Base-by-base conservation (phyloP, 2,329 filamentous ascomycete genomes). In the Juglanconis sp. region DNA sequence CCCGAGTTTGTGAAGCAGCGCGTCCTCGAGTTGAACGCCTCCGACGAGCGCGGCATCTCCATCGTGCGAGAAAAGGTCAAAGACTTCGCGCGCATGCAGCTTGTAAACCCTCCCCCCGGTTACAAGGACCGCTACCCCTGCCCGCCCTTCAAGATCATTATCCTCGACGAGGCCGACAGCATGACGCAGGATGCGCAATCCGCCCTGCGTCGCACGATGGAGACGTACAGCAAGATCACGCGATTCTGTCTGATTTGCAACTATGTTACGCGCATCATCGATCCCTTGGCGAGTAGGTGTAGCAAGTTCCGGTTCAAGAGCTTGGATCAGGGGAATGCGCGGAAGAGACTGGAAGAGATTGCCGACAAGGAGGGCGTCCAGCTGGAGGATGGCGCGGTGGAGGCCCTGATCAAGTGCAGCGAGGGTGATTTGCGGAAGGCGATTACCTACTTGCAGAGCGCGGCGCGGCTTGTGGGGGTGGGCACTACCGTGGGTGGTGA, bases 121-220 rank as follows among this genome's bases (percentile, higher is more conserved):
- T 84, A 90, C 78, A 79, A 86, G 75, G 75, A 81, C 62, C 77
- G 88, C 71, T 97, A 96, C 70, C 93, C 95, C 0, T 98, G 94
- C 72, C 95, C 95, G 30, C 95, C 95, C 0, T 99, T 97, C 81
- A 99, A 99, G 79, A 96, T 99, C 72, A 94, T 99, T 71, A 92
- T 99, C 63, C 86, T 99, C 62, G 95, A 99, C 75, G 95, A 99
- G 78, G 95, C 95, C 67, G 95, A 99, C 74, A 95, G 90, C 67
- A 98, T 99, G 94, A 99, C 95, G 44, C 94, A 98, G 74, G 96
- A 99, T 76, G 95, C 95, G 11, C 95, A 99, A 79, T 91, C 87
- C 62, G 95, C 96, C 5, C 81, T 99, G 60, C 84, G 95, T 65
- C 85, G 96, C 57, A 99, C 95, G 1, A 99, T 99, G 95, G 95